Base-by-base conservation (phyloP, 768 basidiomycete species). In the Phlegmacium glaucopus region DNA sequence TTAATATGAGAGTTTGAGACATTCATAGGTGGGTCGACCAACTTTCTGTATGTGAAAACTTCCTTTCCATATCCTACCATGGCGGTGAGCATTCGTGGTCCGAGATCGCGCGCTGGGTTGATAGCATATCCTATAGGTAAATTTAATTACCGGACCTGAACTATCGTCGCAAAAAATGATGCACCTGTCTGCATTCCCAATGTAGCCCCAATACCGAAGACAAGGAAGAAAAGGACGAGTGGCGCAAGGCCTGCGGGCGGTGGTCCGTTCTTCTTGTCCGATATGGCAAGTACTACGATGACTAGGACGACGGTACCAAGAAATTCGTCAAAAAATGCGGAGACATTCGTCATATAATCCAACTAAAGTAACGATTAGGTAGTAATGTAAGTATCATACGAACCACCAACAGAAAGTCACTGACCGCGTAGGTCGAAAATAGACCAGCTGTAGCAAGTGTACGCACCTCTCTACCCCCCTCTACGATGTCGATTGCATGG, bases 101-200 rank as follows among this genome's bases (percentile, higher is more conserved):
- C 85, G 25, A 87, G 66, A 64, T 87, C 85, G 56, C 86, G 80
- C 27, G 85, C 83, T 34, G 85, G 85, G 54, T 87, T 87, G 43
- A 86, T 65, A 4, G 84, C 79, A 52, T 72, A 82, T 39, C 77
- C 81, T 76, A 49, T 28, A 38, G 18, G 27, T 27, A 44, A 32
- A 22, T 49, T 37, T n/a, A 45, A 38, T 22, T 22, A 22, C 22
- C 5, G 22, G 13, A 26, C 30, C 36, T 29, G 30, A 42, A 37
- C 28, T 17, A 22, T 9, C 32, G 10, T 22, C 17, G 30, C 4
- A 50, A 45, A 13, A 45, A 49, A 61, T 52, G 25, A 52, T 54
- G 9, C 42, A 69, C 71, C 65, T 4, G 85, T 87, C 54, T 87
- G 69, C 74, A 80, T 77, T 9, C 85, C 85, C 29, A 87, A 69